Base-by-base conservation (phyloP, 1,284 basidiomycete species). In the Cerrena zonata region DNA sequence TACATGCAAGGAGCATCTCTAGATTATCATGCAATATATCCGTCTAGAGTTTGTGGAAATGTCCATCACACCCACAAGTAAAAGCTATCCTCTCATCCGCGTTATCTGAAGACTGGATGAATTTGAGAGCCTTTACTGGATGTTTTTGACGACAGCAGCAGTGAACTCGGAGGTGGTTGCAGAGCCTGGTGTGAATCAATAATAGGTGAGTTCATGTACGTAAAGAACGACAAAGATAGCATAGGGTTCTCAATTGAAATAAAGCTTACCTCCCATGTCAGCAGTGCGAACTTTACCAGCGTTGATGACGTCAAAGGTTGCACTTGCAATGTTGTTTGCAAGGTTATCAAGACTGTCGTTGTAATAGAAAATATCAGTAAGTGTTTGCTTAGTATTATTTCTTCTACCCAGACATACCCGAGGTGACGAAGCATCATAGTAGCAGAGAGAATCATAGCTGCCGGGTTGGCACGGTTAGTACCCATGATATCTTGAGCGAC, bases 401-500 rank as follows among this genome's bases (percentile, higher is more conserved):
- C 19, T 23, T 22, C 7, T 23, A 5, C n/a, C 4, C 43, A 42
- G 7, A 65, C 79, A 55, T 64, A 89, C 84, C 94, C 95, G 56
- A 99, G 84, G 73, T 99, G 96, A 63, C 95, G 80, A 60, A 99
- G 82, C 91, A 99, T 92, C 95, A 99, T 99, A 52, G 95, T 95
- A 39, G 95, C 84, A 55, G 90, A 94, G 57, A 99, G 84, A 66
- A 99, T 86, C 92, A 99, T 97, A 48, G 96, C 96, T 41, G 93
- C 87, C 19, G 96, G 96, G 79, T 99, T 99, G 62, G 96, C 96
- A 63, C 86, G 87, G 81, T 95, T 92, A 61, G 90, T 93, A 58
- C 93, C 94, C 92, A 94, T 94, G 72, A 98, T 93, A 67, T 98
- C 94, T 68, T 89, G 91, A 56, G 94, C 96, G 63, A 98, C 94